Evolutionary conservation across 2,329 filamentous ascomycete genomes (phyloP).

Genomic region (Pyrenochaeta sp.): DNA sequence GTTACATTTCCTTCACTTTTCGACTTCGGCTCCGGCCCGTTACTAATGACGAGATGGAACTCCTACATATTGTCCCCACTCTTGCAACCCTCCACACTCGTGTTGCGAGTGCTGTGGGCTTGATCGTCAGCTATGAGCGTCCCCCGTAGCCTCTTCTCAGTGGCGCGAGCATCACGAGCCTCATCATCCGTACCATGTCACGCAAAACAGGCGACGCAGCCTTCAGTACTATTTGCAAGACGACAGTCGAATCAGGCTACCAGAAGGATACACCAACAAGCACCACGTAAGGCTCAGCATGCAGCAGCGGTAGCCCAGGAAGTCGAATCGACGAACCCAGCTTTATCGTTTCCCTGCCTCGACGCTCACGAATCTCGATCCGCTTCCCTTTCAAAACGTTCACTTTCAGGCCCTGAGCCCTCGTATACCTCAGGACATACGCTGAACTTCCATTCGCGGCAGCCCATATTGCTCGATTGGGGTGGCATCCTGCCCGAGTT

Average conservation of each 20-base stretch:
- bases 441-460: constrained; percentile 74
- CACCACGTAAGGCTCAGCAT: constrained; percentile 34
- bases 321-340: constrained; percentile 50
- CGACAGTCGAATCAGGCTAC: constrained; percentile 33
- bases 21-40: constrained; percentile 13
- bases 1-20: constrained; percentile 17
- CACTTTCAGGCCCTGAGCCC: constrained; percentile 82
- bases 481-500: constrained; percentile 91
- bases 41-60: constrained; percentile 31
- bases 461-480: constrained; percentile 89
- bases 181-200: constrained; percentile 11
- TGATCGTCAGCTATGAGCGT: constrained; percentile 37
- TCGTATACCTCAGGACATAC: constrained; percentile 93
- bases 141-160: constrained; percentile 37
- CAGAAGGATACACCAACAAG: constrained; percentile 42
- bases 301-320: constrained; percentile 30
- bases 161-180: constrained; percentile 30
- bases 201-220: constrained; percentile 14
- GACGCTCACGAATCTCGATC: constrained; percentile 59
- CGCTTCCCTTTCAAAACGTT: constrained; percentile 74
- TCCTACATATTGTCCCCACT: constrained; percentile 10
- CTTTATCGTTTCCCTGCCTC: constrained; percentile 53
- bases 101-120: constrained; percentile 2
- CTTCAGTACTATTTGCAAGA: constrained; percentile 20
- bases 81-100: constrained; percentile 11